These are phyloP conservation scores for Fusarium sp. DNA, from an alignment of 2,329 filamentous ascomycete species.

Conservation along the genomic window DNA sequence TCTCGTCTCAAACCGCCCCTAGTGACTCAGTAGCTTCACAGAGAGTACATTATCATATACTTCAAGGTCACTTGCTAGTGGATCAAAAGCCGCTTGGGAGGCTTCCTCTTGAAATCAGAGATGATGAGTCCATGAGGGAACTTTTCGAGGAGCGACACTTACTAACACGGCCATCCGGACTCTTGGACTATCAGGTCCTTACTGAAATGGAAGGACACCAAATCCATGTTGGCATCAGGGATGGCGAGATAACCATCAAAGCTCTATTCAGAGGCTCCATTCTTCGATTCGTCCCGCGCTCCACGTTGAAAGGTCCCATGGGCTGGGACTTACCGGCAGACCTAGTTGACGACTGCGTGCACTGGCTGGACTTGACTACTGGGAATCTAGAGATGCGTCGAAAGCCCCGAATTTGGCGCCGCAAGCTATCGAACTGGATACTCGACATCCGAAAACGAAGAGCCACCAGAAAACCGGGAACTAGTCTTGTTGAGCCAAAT, in stretches of 20 bases:
- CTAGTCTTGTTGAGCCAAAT: constrained; percentile 58
- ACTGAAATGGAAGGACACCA: constrained; percentile 30
- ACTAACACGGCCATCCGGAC: constrained; percentile 59
- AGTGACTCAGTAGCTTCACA: constrained; percentile 18
- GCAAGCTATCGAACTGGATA: constrained; percentile 44
- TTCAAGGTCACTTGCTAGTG: constrained; percentile 48
- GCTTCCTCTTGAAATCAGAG: constrained; percentile 61
- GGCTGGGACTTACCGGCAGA: constrained; percentile 60
- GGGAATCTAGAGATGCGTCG: constrained; percentile 61
- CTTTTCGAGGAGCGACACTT: constrained; percentile 65
- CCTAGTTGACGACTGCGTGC: constrained; percentile 62
- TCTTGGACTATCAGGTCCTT: constrained; percentile 61
- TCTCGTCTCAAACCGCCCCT: neutral
- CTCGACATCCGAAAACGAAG: constrained; percentile 41
- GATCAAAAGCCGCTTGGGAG: constrained; percentile 51
- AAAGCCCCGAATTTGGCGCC: constrained; percentile 46
- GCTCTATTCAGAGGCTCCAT: constrained; percentile 41
- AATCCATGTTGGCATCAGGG: constrained; percentile 64
- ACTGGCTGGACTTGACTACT: constrained; percentile 64
- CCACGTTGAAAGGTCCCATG: constrained; percentile 38
- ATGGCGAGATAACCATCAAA: constrained; percentile 53
- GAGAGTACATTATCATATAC: constrained; percentile 47
- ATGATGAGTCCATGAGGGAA: constrained; percentile 53
- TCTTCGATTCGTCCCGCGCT: constrained; percentile 48
- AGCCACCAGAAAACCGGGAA: constrained; percentile 21